phyloP scores from a whole-genome alignment of 495 filamentous ascomycete species.

The Neurospora cerealis region DNA sequence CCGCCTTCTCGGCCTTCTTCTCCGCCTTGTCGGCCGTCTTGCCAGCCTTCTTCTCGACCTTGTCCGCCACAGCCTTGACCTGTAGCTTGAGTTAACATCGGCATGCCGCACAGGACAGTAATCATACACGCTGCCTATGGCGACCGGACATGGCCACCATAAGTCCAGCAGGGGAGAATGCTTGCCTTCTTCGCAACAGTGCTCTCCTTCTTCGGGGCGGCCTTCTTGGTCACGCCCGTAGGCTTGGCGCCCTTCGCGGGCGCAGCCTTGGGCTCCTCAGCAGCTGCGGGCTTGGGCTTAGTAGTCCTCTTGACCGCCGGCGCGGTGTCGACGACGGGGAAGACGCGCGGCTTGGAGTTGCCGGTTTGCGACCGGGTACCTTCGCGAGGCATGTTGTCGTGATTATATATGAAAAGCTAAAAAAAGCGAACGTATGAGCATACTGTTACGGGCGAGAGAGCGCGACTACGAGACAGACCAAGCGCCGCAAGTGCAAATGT shows the following conservation, averaged over 20 bases:
- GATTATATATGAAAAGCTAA: not conserved
- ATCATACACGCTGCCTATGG: not conserved
- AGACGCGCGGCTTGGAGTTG: constrained; percentile 45
- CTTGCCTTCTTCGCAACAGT: constrained; percentile 39
- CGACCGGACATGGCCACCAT: not conserved
- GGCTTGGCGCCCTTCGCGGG: constrained; percentile 40
- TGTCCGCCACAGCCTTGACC: constrained; percentile 41
- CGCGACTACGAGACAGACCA: not conserved
- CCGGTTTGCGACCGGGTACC: constrained; percentile 46
- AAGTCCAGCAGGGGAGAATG: not conserved
- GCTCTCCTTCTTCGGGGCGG: constrained; percentile 39
- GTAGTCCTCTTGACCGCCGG: constrained; percentile 38
- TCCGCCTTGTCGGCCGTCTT: constrained; percentile 14
- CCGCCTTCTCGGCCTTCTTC: constrained; percentile 16
- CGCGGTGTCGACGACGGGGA: constrained; percentile 39
- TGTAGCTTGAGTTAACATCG: constrained; percentile 22
- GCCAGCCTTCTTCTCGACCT: constrained; percentile 23
- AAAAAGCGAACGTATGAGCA: not conserved
- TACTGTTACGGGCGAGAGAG: not conserved
- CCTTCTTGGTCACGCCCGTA: constrained; percentile 44
- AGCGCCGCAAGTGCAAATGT: not conserved
- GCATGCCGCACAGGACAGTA: not conserved
- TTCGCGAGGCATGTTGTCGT: constrained; percentile 40
- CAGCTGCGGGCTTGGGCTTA: constrained; percentile 26
- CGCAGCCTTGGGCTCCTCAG: constrained; percentile 25